Base-by-base conservation (phyloP, 176 grass and related monocot species). In the Dendrocalamus sinicus region DNA sequence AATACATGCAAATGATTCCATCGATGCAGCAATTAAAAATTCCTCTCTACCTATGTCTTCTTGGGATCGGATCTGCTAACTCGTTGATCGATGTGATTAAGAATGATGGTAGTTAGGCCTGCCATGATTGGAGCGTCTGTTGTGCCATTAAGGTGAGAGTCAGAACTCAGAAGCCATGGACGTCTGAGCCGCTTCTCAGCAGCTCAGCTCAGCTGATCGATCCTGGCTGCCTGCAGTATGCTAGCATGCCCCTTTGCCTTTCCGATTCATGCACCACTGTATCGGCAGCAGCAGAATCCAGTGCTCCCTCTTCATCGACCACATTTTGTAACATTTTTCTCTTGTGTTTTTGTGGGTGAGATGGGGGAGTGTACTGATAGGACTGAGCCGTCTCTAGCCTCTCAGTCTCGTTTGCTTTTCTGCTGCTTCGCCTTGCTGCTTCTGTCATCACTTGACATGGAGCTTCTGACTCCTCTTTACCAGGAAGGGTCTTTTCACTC, bases 401-500 rank as follows among this genome's bases (percentile, higher is more conserved):
- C 79, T 73, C 65, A 77, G 92, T 85, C 68, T 85, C 80, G 44
- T 50, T 73, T 82, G 82, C 76, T 91, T 91, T 89, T 67, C 67
- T 84, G 83, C 86, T 75, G 86, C 80, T 58, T 47, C 88, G 5
- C 14, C 44, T 76, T 75, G 76, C 85, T 60, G 84, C 80, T 58
- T 47, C 88, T 90, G 90, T 59, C 85, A 92, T 92, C 90, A 88
- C 59, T 95, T 95, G 93, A 92, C 90, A 90, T 84, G 88, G 83
- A 55, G 70, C 50, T 66, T 77, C 85, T 89, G 83, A 86, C 81
- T 87, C 62, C 67, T 86, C 88, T 88, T 95, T 92, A 95, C 37
- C 92, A 92, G 93, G 93, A 95, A 92, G 83, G 79, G 93, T 95
- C 90, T 92, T 95, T 88, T 92, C 93, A 92, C 59, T 37, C 86